These are phyloP conservation scores for Mallotus japonicus DNA, from an alignment of 441 rosid genomes.

Conservation along the genomic window DNA sequence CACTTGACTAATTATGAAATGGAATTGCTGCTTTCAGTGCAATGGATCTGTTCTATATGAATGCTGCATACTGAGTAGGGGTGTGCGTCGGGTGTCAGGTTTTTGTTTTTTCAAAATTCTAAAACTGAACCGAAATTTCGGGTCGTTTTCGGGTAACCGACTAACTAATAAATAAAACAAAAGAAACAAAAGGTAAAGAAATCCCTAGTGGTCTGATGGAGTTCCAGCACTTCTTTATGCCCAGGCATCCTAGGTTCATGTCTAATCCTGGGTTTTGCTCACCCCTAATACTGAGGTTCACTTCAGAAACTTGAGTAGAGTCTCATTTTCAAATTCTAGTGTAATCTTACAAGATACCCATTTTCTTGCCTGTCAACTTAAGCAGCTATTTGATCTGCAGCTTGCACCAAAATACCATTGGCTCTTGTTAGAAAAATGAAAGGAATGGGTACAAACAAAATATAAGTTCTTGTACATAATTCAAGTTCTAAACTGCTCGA, in stretches of 20 bases:
- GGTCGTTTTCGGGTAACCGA: no score
- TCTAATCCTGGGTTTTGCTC: not conserved
- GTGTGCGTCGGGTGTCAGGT: no score
- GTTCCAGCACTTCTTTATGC: no score
- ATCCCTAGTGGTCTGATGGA: no score
- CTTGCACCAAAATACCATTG: not conserved
- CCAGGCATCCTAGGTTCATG: no score
- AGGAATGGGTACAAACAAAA: conserved; percentile 10
- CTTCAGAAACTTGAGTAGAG: not conserved
- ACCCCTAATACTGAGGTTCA: no score
- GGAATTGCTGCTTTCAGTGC: not conserved
- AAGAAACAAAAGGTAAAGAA: no score
- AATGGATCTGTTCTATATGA: not conserved
- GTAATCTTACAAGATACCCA: not conserved
- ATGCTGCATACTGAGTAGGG: no score
- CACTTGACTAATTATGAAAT: not conserved
- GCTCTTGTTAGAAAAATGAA: conserved; percentile 18
- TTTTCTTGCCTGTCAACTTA: not conserved
- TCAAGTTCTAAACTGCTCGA: conserved; percentile 48
- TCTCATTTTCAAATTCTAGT: not conserved
- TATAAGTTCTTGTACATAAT: conserved; percentile 13
- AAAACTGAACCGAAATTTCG: no score
- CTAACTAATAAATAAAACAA: no score
- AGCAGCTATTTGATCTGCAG: not conserved
- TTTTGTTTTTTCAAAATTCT: no score